Percentiles rank a stretch among this genome's conserved stretches.
phyloP scores from a whole-genome alignment of 805 yeast species.

The Starmerella scarabaei region DNA sequence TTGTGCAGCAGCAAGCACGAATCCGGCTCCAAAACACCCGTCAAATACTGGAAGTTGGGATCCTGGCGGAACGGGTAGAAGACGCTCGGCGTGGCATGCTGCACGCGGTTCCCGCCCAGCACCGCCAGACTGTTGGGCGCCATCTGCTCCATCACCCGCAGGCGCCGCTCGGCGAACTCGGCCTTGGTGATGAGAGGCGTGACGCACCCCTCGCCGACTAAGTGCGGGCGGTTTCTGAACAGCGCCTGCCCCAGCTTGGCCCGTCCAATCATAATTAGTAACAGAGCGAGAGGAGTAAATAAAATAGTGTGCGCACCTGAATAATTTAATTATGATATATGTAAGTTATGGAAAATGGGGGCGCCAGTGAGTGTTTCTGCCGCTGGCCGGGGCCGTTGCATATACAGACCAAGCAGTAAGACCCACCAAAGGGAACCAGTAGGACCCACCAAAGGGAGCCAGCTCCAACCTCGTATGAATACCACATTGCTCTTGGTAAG shows the following conservation, averaged over 20 bases:
- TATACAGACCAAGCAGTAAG: no score
- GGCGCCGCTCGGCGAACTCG: constrained; percentile 68
- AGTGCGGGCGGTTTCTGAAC: constrained; percentile 68
- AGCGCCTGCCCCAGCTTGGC: constrained; percentile 60
- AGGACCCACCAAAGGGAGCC: no score
- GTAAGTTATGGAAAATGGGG: no score
- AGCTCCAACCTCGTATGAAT: no score
- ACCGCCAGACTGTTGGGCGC: constrained; percentile 59
- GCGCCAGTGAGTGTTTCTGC: no score
- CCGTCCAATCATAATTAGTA: constrained; percentile 3
- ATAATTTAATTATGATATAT: no score
- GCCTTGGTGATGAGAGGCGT: constrained; percentile 79
- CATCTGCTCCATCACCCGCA: constrained; percentile 41
- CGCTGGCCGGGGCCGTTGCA: no score
- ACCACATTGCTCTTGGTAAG: no score
- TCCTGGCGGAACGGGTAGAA: constrained; percentile 89
- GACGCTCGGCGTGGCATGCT: constrained; percentile 80
- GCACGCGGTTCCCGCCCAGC: constrained; percentile 55
- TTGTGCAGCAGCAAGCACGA: constrained; percentile 42
- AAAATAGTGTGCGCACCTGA: no score
- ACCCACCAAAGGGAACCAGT: no score
- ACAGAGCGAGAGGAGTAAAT: no score
- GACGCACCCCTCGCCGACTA: constrained; percentile 60
- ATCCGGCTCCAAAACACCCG: constrained; percentile 90
- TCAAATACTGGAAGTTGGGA: constrained; percentile 70